Conservation (phyloP, 2,329 filamentous ascomycete species). For the Aspergillus ochraceoroseus region DNA sequence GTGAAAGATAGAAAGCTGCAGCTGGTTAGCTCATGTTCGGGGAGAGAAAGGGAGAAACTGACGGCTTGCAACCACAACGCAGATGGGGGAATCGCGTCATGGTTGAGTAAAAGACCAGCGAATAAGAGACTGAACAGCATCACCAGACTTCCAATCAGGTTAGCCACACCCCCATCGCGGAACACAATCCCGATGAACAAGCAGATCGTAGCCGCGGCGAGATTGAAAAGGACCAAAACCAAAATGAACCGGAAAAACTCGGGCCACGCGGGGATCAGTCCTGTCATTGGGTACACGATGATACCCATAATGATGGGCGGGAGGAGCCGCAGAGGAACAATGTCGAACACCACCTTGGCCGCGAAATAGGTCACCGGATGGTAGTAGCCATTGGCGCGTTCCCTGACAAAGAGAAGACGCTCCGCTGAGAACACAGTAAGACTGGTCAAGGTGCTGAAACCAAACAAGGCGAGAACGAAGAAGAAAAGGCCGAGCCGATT, state of each 20-base stretch:
- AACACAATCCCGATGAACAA: constrained; percentile 95
- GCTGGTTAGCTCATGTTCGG: constrained; percentile 20
- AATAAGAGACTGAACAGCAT: constrained; percentile 98
- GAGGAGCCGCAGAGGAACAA: constrained; percentile 87
- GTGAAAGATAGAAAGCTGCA: constrained; percentile 86
- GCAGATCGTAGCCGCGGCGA: constrained; percentile 88
- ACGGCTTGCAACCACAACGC: constrained; percentile 84
- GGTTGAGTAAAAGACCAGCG: constrained; percentile 88
- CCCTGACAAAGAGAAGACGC: constrained; percentile 81
- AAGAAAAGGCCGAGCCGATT: constrained; percentile 96
- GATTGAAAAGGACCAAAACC: constrained; percentile 89
- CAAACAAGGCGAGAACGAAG: constrained; percentile 91
- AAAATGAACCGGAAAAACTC: constrained; percentile 91
- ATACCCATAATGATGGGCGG: constrained; percentile 92
- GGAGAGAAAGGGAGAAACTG: constrained; percentile 33
- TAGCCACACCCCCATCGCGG: constrained; percentile 85
- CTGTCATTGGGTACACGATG: constrained; percentile 97
- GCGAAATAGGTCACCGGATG: constrained; percentile 88
- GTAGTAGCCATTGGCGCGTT: constrained; percentile 96
- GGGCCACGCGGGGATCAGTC: constrained; percentile 70
- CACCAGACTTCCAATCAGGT: constrained; percentile 85
- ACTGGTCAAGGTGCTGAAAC: constrained; percentile 92
- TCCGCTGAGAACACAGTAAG: constrained; percentile 91
- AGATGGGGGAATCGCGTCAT: constrained; percentile 80
- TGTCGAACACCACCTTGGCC: constrained; percentile 96